Conservation (phyloP, 805 yeast genomes). For the Candida taoyuanica region DNA sequence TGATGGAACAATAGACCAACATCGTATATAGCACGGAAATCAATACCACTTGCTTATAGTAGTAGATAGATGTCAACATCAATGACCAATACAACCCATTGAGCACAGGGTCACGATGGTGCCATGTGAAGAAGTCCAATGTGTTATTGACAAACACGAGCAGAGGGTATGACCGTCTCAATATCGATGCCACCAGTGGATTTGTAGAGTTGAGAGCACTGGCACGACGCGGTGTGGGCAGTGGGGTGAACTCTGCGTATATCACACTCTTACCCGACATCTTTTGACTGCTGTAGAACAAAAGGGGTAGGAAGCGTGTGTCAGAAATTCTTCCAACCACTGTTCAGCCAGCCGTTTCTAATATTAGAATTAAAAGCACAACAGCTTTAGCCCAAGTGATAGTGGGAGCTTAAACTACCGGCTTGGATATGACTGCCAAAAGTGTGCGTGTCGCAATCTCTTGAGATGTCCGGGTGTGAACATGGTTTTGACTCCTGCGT, state of each 20-base stretch:
- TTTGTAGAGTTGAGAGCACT: constrained; percentile 5
- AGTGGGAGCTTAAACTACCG: no score
- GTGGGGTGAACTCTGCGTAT: constrained; percentile 13
- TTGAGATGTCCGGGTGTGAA: no score
- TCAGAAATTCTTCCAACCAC: no score
- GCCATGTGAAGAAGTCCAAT: constrained; percentile 44
- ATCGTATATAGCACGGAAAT: constrained; percentile 33
- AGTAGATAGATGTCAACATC: constrained; percentile 34
- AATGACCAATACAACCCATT: constrained; percentile 36
- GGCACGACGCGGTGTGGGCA: constrained; percentile 10
- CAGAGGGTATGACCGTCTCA: constrained; percentile 42
- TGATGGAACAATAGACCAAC: constrained; percentile 33
- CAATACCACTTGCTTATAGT: constrained; percentile 33
- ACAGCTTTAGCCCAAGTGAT: no score
- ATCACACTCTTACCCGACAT: constrained; percentile 6
- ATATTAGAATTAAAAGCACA: no score
- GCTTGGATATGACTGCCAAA: no score
- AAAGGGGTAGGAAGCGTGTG: no score
- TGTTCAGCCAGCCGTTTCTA: no score
- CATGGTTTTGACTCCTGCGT: no score
- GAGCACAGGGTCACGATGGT: constrained; percentile 37
- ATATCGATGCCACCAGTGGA: constrained; percentile 39
- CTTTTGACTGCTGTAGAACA: no score
- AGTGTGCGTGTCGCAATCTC: no score
- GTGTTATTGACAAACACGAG: constrained; percentile 37